phyloP scores from a whole-genome alignment of 768 basidiomycete species.

The Gautieria morchelliformis region DNA sequence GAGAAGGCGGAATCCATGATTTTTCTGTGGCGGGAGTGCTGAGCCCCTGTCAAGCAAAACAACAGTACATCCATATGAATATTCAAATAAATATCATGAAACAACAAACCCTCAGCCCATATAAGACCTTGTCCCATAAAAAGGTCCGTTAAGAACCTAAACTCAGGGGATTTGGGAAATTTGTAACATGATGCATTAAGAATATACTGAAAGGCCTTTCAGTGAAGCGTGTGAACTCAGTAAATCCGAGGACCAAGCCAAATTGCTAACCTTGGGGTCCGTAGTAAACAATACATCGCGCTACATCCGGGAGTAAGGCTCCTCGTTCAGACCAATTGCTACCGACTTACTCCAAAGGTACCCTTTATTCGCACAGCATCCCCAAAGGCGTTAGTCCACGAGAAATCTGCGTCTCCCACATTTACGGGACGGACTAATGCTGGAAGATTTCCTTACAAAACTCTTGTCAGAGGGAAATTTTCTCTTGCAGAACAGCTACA shows the following conservation, averaged over 20 bases:
- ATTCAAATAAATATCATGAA: background rate
- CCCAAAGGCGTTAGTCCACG: slow-evolving; percentile 15
- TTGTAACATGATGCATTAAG: slow-evolving; percentile 20
- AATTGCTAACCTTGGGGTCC: background rate
- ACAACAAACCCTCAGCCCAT: slow-evolving; percentile 3
- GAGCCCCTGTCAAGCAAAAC: background rate
- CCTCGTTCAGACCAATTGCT: no score
- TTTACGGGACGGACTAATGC: slow-evolving; percentile 5
- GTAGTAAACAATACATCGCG: background rate
- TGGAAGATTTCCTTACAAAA: slow-evolving; percentile 1
- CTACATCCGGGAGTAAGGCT: no score
- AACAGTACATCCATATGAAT: background rate
- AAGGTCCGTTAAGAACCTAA: background rate
- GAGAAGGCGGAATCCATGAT: slow-evolving; percentile 10
- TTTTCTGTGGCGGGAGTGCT: slow-evolving; percentile 5
- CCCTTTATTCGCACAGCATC: slow-evolving; percentile 12
- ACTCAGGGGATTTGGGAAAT: slow-evolving; percentile 9
- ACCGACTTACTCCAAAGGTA: slow-evolving; percentile 14
- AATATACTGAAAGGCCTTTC: slow-evolving; percentile 20
- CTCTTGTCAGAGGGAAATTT: background rate
- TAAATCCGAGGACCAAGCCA: background rate
- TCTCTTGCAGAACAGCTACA: background rate
- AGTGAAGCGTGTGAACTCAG: background rate
- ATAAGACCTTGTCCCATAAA: background rate
- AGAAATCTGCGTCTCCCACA: slow-evolving; percentile 14